Base-by-base conservation (phyloP, 2,329 filamentous ascomycete genomes). In the Apiospora arundinis region DNA sequence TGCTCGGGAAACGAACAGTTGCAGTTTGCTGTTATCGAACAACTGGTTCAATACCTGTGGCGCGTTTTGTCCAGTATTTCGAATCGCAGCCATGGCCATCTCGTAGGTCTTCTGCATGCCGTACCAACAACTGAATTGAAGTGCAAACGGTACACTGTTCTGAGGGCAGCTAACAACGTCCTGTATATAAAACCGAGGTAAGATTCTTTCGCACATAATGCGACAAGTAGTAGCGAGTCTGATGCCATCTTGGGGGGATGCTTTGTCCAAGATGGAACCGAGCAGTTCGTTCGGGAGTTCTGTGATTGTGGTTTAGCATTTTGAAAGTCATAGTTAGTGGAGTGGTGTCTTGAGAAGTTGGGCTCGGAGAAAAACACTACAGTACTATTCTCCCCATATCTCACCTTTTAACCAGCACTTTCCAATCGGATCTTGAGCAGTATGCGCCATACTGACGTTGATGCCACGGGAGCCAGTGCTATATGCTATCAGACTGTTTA, bases 401-500 rank as follows among this genome's bases (percentile, higher is more conserved):
- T 49, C 8, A 49, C 48, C n/a, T 49, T 49, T 49, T 23, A 49
- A 49, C 48, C n/a, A 49, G n/a, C n/a, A 49, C 48, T 12, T 49
- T 49, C n/a, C n/a, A 11, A 49, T 49, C n/a, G 14, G 8, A 49
- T 12, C 48, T 12, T 49, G n/a, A 49, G 11, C n/a, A 49, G n/a
- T 49, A 49, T 49, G n/a, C n/a, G 14, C n/a, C n/a, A 49, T 49
- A 49, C n/a, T 49, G n/a, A 49, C 48, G 8, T 48, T 48, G 21
- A 48, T 48, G 21, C 46, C 46, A 48, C 46, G 46, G 21, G 46
- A 48, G 46, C 46, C n/a, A 49, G 48, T 49, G n/a, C n/a, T 49
- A 49, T 49, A 23, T 49, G n/a, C n/a, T 49, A 49, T 49, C n/a
- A 49, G 48, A 12, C 48, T 49, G n/a, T 49, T 49, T 49, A 49